Percentiles rank a stretch among this genome's conserved stretches.
phyloP scores from a whole-genome alignment of 306 rosid species.

The Cajanus cajan region DNA sequence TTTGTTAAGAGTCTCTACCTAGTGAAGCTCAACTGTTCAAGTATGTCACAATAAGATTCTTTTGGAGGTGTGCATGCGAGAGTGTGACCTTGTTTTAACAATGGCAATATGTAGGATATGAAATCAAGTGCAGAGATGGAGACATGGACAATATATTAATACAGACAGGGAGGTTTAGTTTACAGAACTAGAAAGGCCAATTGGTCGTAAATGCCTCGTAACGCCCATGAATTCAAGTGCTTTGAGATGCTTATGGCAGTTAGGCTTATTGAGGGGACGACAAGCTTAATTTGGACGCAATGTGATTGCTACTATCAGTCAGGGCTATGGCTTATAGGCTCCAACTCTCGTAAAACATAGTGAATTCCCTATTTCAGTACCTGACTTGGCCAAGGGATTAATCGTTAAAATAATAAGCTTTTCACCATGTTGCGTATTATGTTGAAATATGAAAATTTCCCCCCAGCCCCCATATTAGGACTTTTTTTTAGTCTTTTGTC shows the following conservation, averaged over 20 bases:
- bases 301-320: not conserved
- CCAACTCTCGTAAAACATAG: not conserved
- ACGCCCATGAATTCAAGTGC: not conserved
- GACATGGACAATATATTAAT: not conserved
- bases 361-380: not conserved
- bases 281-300: not conserved
- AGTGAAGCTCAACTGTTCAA: not conserved
- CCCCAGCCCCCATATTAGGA: not conserved
- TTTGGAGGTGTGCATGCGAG: not conserved
- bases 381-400: not conserved
- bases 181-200: constrained; percentile 1
- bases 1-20: not conserved
- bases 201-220: not conserved
- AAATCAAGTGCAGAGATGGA: not conserved
- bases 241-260: constrained; percentile 6
- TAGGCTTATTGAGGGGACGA: not conserved
- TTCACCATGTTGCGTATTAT: constrained; percentile 1
- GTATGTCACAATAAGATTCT: not conserved
- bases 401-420: not conserved
- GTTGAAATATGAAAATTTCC: not conserved
- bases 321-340: not conserved
- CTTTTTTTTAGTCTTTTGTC: not conserved
- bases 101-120: not conserved
- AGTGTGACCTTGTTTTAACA: not conserved
- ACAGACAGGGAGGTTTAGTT: not conserved